phyloP scores from a whole-genome alignment of 176 grass and related monocot species.

The Carex parvula region DNA sequence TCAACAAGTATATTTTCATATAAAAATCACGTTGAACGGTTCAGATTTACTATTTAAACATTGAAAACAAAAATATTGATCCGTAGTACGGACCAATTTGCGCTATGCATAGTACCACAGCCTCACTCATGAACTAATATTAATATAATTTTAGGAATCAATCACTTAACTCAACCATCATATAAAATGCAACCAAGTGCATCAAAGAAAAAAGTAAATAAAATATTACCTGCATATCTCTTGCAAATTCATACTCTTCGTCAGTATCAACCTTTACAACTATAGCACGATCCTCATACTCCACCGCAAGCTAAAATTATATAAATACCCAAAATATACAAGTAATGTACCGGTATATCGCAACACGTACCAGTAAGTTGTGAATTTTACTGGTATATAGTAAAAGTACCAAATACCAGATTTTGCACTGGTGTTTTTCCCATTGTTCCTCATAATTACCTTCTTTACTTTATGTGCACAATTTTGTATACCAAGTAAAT shows the following conservation, averaged over 20 bases:
- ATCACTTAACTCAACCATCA: not conserved
- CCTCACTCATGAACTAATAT: not conserved
- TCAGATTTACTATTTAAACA: too few species aligned
- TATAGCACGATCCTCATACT: conserved; percentile 64
- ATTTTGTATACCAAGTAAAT: not conserved
- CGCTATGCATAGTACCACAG: too few species aligned
- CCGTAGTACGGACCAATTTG: too few species aligned
- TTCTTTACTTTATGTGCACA: conserved; percentile 3
- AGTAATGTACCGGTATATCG: not conserved
- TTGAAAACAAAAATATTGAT: too few species aligned
- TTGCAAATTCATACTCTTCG: conserved; percentile 83
- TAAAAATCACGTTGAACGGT: too few species aligned
- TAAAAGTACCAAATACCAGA: too few species aligned
- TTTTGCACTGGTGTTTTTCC: too few species aligned
- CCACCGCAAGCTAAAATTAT: conserved; percentile 62
- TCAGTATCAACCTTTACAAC: too few species aligned
- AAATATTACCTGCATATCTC: conserved; percentile 90
- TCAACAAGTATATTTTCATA: too few species aligned
- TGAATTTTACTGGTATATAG: too few species aligned
- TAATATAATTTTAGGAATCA: not conserved
- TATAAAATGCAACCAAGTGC: not conserved
- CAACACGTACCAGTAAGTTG: too few species aligned
- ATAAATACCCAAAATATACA: conserved; percentile 6
- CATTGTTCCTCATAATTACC: not conserved
- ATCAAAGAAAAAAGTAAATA: not conserved